Conservation (phyloP, 1,284 basidiomycete species). For the Neolentinus lepideus region DNA sequence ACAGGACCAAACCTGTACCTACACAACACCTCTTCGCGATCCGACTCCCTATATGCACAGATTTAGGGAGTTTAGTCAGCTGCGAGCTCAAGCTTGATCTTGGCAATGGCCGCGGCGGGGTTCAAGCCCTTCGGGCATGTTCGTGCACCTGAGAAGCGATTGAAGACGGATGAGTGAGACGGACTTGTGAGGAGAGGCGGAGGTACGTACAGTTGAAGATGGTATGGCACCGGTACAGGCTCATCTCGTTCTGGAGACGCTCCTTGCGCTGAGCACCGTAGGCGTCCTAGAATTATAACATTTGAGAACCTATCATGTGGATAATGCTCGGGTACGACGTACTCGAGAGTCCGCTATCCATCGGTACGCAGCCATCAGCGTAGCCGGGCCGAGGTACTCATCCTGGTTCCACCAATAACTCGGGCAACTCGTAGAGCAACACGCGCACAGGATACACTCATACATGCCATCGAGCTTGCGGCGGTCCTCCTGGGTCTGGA, state of each 20-base stretch:
- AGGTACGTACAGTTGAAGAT: conserved; percentile 83
- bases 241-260: conserved; percentile 92
- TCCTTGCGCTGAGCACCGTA: conserved; percentile 82
- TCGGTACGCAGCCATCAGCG: conserved; percentile 91
- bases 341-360: conserved; percentile 98
- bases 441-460: conserved; percentile 92
- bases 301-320: too few relatives aligned
- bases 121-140: conserved; percentile 97
- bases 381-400: conserved; percentile 95
- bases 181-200: conserved; percentile 3
- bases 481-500: conserved; percentile 89
- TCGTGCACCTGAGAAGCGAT: conserved; percentile 52
- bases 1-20: background rate
- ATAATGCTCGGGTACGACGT: conserved; percentile 21
- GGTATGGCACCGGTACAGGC: conserved; percentile 89
- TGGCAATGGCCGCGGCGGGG: conserved; percentile 81
- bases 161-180: background rate
- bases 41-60: background rate
- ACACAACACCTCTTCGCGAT: background rate
- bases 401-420: conserved; percentile 99
- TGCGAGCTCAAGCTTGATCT: conserved; percentile 87
- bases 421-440: conserved; percentile 95
- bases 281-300: conserved; percentile 49
- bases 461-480: conserved; percentile 71
- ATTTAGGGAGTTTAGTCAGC: conserved; percentile 43